Percentiles rank a stretch among this genome's conserved stretches.
Evolutionary conservation across 2,329 filamentous ascomycete species (phyloP).

Genomic region (Cryphonectria nitschkei): DNA sequence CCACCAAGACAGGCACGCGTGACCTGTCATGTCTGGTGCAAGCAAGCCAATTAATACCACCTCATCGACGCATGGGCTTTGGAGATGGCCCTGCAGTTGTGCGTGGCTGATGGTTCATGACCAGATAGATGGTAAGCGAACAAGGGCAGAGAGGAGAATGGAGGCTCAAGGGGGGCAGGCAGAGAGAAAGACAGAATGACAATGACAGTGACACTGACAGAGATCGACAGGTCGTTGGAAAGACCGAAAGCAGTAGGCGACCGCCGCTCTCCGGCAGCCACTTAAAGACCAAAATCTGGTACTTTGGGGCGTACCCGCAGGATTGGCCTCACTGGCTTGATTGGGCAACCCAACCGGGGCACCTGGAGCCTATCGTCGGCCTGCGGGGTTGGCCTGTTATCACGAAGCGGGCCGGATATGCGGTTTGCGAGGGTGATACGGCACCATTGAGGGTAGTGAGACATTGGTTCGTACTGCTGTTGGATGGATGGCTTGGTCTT

Average conservation of each 20-base stretch:
- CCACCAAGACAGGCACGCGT: neutral
- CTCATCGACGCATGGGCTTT: neutral
- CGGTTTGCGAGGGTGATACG: slow-evolving; percentile 5
- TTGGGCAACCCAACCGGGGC: neutral
- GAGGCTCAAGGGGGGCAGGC: no score
- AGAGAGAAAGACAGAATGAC: neutral
- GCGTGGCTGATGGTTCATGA: neutral
- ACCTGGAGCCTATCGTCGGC: neutral
- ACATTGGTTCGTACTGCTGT: neutral
- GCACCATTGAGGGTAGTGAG: neutral
- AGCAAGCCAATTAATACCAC: neutral
- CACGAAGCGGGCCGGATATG: neutral
- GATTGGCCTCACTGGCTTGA: neutral
- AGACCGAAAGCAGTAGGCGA: neutral
- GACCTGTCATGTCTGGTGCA: neutral
- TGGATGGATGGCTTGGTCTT: neutral
- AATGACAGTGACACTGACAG: neutral
- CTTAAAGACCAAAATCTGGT: neutral
- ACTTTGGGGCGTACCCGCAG: neutral
- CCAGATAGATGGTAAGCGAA: neutral
- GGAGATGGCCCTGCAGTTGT: neutral
- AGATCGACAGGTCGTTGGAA: neutral
- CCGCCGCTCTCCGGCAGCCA: slow-evolving; percentile 14
- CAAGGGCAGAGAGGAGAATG: neutral
- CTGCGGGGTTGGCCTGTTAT: slow-evolving; percentile 7